These are phyloP conservation scores for Debaryomycetaceae sp. DNA, from an alignment of 1,139 yeast species.

Conservation along the genomic window DNA sequence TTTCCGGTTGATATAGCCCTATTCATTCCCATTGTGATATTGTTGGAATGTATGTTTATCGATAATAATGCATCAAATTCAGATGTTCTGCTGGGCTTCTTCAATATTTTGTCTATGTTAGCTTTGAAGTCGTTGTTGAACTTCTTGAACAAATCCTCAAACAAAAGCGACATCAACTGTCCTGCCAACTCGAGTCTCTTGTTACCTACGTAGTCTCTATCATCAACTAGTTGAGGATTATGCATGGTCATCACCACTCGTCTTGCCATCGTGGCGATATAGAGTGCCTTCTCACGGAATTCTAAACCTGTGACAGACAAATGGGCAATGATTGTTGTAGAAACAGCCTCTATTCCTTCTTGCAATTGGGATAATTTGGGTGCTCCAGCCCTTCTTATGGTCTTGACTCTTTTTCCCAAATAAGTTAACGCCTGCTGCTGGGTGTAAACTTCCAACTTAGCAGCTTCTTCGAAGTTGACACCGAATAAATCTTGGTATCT, in stretches of 20 bases:
- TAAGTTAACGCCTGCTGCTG: constrained; percentile 93
- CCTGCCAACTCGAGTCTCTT: constrained; percentile 97
- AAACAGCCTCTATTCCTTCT: constrained; percentile 97
- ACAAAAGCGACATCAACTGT: constrained; percentile 87
- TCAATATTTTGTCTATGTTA: constrained; percentile 87
- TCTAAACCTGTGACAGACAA: constrained; percentile 82
- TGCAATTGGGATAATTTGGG: constrained; percentile 79
- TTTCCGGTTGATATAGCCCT: constrained; percentile 98
- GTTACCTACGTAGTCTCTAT: constrained; percentile 97
- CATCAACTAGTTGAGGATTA: constrained; percentile 93
- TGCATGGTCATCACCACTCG: constrained; percentile 95
- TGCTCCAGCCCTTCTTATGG: constrained; percentile 81
- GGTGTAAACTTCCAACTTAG: constrained; percentile 79
- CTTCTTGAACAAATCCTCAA: constrained; percentile 95
- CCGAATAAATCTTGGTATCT: constrained; percentile 89
- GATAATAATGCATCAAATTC: constrained; percentile 92
- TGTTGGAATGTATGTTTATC: constrained; percentile 85
- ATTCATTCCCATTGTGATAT: constrained; percentile 90
- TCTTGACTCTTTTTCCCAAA: constrained; percentile 87
- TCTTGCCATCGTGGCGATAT: constrained; percentile 95
- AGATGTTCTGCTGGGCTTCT: constrained; percentile 90
- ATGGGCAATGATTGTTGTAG: constrained; percentile 95
- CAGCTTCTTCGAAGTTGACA: constrained; percentile 91
- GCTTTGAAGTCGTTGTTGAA: constrained; percentile 93
- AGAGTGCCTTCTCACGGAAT: constrained; percentile 90